Evolutionary conservation across 176 grass and related monocot genomes (phyloP).

Genomic region (Triticum timopheevii): DNA sequence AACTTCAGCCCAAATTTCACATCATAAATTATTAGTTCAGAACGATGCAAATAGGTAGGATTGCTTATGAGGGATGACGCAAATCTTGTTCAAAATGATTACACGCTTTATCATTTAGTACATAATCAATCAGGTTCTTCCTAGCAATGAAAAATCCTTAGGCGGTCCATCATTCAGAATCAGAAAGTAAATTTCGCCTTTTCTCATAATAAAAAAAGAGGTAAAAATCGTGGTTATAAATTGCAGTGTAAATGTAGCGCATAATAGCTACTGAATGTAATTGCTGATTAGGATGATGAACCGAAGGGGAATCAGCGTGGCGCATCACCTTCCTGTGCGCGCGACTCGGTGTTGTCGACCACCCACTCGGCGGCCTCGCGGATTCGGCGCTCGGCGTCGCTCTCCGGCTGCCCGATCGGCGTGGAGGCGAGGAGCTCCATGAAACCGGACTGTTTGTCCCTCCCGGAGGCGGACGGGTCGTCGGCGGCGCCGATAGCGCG

Average conservation of each 20-base stretch:
- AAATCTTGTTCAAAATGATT: background rate
- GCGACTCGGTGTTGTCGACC: slow-evolving; percentile 59
- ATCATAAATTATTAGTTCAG: background rate
- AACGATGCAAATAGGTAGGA: background rate
- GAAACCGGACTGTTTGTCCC: slow-evolving; percentile 43
- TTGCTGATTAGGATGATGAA: background rate
- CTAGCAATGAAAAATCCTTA: background rate
- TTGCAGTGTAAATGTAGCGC: background rate
- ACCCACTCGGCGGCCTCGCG: slow-evolving; percentile 83
- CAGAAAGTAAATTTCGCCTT: background rate
- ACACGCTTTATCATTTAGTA: background rate
- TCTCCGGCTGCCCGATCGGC: slow-evolving; percentile 67
- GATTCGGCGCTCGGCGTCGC: slow-evolving; percentile 55
- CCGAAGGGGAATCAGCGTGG: background rate
- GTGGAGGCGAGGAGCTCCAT: slow-evolving; percentile 55
- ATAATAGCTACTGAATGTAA: background rate
- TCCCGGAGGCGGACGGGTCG: slow-evolving; percentile 35
- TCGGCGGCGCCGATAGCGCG: slow-evolving; percentile 61
- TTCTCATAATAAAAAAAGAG: background rate
- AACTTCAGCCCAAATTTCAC: slow-evolving; percentile 17
- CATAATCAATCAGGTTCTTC: background rate
- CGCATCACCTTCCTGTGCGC: slow-evolving; percentile 45
- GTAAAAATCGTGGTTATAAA: background rate
- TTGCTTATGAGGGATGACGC: background rate
- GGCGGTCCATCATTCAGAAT: background rate